Conservation (phyloP, 2,329 filamentous ascomycete species). For the Aspergillus pseudoglaucus region DNA sequence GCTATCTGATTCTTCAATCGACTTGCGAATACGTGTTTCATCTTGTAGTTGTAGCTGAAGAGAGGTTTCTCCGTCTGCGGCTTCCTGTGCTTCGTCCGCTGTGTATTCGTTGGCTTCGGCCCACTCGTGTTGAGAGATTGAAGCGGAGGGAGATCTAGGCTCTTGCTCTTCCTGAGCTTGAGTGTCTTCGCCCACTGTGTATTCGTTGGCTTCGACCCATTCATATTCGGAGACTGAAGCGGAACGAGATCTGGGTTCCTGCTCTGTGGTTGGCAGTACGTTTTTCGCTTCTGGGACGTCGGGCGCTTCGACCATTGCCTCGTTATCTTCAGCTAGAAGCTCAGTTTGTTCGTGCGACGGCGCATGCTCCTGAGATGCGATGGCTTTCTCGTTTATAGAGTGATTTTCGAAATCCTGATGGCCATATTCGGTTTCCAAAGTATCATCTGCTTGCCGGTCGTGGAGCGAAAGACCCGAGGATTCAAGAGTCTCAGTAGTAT, state of each 20-base stretch:
- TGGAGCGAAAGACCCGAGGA: no score
- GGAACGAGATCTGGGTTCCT: neutral
- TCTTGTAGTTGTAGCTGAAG: neutral
- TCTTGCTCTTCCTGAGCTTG: neutral
- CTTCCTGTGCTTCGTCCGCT: no score
- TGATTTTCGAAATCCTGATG: neutral
- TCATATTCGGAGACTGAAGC: neutral
- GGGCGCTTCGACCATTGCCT: neutral
- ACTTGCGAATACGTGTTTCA: slow-evolving; percentile 1
- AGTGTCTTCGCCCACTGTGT: neutral
- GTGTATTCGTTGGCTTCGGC: no score
- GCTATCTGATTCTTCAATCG: slow-evolving; percentile 1
- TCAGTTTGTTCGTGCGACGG: neutral
- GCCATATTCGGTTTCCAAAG: neutral
- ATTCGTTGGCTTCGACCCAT: neutral
- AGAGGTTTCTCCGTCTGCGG: no score
- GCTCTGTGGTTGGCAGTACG: neutral
- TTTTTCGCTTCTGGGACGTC: neutral
- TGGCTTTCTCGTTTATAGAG: neutral
- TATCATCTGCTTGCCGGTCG: neutral
- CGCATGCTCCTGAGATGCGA: neutral
- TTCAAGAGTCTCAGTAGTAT: no score
- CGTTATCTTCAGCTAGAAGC: neutral
- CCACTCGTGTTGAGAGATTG: no score
- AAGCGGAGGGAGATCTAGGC: no score